Evolutionary conservation across 495 filamentous ascomycete genomes (phyloP).

Genomic region (Tuber brumale): DNA sequence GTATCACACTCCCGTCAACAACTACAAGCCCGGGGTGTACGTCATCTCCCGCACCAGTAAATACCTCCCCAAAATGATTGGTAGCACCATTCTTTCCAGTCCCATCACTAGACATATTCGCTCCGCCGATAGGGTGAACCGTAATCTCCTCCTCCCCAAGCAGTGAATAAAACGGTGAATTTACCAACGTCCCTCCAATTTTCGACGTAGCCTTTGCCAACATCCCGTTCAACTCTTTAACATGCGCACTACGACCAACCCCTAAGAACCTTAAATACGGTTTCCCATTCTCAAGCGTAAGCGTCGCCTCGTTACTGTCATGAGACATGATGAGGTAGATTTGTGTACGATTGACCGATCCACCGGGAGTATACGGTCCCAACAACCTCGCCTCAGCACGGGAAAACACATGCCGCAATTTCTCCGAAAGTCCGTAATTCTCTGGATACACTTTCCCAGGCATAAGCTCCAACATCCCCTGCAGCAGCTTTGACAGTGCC

Average conservation of each 20-base stretch:
- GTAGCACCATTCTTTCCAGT: slow-evolving; percentile 56
- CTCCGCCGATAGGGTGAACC: slow-evolving; percentile 64
- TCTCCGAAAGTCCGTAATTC: slow-evolving; percentile 42
- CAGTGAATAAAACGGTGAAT: slow-evolving; percentile 51
- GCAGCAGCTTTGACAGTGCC: slow-evolving; percentile 52
- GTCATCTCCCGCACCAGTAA: slow-evolving; percentile 50
- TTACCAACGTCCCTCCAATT: slow-evolving; percentile 54
- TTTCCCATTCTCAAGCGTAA: slow-evolving; percentile 57
- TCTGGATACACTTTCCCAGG: slow-evolving; percentile 49
- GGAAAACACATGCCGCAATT: slow-evolving; percentile 47
- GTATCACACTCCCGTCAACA: slow-evolving; percentile 59
- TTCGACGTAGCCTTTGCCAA: slow-evolving; percentile 51
- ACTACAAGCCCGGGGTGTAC: slow-evolving; percentile 55
- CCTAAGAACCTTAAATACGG: slow-evolving; percentile 55
- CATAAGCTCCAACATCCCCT: slow-evolving; percentile 53
- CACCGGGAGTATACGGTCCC: slow-evolving; percentile 53
- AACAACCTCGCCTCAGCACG: slow-evolving; percentile 50
- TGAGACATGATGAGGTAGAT: slow-evolving; percentile 67
- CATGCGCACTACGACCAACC: slow-evolving; percentile 51
- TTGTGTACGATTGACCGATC: slow-evolving; percentile 55
- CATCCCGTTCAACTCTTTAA: slow-evolving; percentile 50
- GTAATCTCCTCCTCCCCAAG: slow-evolving; percentile 56
- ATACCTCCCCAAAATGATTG: slow-evolving; percentile 57
- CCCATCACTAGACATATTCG: slow-evolving; percentile 56
- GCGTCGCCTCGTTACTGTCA: slow-evolving; percentile 58